Conservation (phyloP, 2,329 filamentous ascomycete genomes). For the Orbilia oligospora region DNA sequence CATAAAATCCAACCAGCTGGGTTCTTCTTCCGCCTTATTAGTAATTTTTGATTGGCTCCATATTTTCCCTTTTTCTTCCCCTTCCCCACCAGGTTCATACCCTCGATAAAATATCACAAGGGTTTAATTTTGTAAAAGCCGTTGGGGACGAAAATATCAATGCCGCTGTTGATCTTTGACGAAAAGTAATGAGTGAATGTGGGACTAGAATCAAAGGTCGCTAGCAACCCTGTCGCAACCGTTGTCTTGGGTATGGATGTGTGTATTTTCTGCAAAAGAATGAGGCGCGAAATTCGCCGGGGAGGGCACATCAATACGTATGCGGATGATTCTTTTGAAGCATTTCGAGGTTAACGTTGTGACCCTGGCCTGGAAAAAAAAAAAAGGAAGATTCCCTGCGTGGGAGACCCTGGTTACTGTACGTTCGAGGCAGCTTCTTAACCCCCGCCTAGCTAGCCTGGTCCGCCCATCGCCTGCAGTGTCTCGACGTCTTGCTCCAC, state of each 20-base stretch:
- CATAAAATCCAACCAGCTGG: constrained; percentile 18
- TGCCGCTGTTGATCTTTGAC: constrained; percentile 33
- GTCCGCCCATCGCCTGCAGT: constrained; percentile 25
- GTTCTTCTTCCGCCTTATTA: constrained; percentile 11
- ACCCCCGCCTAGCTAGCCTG: constrained; percentile 31
- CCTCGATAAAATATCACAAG: constrained; percentile 23
- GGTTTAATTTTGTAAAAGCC: constrained; percentile 49
- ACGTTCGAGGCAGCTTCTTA: constrained; percentile 24
- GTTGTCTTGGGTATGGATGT: neutral
- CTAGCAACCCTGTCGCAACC: constrained; percentile 25
- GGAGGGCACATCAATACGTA: constrained; percentile 8
- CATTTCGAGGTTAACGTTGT: constrained; percentile 19
- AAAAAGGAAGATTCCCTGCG: constrained; percentile 8
- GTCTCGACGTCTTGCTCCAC: constrained; percentile 28
- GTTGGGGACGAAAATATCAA: constrained; percentile 37
- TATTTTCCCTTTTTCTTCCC: constrained; percentile 29
- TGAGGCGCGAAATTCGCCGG: constrained; percentile 12
- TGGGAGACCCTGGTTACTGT: constrained; percentile 6
- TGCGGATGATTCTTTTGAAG: constrained; percentile 14
- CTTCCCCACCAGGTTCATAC: constrained; percentile 22
- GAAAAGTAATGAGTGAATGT: constrained; percentile 17
- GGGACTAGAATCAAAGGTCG: constrained; percentile 8
- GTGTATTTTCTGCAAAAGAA: constrained; percentile 25
- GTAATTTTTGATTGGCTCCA: constrained; percentile 18
- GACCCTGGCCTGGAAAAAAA: constrained; percentile 12